Conservation (phyloP, 805 yeast genomes). For the Pichia membranifaciens region DNA sequence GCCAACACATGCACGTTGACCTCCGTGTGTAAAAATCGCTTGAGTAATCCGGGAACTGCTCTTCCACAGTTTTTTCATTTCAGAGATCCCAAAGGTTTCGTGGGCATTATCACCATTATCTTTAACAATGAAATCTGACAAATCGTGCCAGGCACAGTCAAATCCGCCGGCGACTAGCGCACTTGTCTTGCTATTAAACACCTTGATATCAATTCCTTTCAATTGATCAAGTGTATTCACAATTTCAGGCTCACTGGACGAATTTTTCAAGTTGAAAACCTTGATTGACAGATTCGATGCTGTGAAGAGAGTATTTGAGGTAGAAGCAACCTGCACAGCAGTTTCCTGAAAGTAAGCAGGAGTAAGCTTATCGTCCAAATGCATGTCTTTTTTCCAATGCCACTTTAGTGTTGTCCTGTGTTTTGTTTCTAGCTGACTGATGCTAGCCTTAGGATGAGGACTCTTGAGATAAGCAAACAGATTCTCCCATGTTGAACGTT, state of each 20-base stretch:
- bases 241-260: constrained; percentile 57
- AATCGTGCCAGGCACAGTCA: constrained; percentile 36
- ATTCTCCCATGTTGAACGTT: background rate
- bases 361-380: constrained; percentile 24
- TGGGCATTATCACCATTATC: background rate
- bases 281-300: constrained; percentile 55
- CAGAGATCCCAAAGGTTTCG: constrained; percentile 1
- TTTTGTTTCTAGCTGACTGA: no score
- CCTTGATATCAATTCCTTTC: constrained; percentile 34
- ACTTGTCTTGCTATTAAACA: constrained; percentile 15
- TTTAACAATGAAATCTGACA: constrained; percentile 14
- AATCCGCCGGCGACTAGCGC: constrained; percentile 35
- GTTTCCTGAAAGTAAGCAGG: constrained; percentile 27
- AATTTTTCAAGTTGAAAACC: constrained; percentile 40
- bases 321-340: constrained; percentile 21
- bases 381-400: constrained; percentile 13
- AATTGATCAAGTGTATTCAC: constrained; percentile 45
- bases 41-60: constrained; percentile 36
- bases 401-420: background rate
- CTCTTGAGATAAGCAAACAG: no score
- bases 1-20: constrained; percentile 51
- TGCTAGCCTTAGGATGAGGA: no score
- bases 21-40: constrained; percentile 54
- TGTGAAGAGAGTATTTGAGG: constrained; percentile 35
- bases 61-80: constrained; percentile 10